Evolutionary conservation across 192 early-diverging fungal species (phyloP).

Genomic region (Phlyctochytrium arcticum): DNA sequence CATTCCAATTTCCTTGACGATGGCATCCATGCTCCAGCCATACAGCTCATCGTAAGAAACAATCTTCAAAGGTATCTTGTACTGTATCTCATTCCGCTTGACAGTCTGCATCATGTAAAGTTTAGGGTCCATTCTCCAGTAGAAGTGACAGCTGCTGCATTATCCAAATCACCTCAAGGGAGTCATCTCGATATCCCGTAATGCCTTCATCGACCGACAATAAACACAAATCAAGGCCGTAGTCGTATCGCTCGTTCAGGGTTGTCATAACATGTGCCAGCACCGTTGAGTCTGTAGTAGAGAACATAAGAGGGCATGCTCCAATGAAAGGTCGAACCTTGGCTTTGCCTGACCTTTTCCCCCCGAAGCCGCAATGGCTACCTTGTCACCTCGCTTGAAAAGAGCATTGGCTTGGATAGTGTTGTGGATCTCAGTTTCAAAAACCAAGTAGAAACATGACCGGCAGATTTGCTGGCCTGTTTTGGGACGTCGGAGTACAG

Average conservation of each 20-base stretch:
- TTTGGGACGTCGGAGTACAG: constrained; percentile 90
- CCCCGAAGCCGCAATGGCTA: constrained; percentile 94
- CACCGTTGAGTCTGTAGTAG: constrained; percentile 78
- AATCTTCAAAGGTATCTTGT: constrained; percentile 87
- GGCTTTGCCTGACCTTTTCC: constrained; percentile 70
- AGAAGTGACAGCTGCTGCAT: background rate
- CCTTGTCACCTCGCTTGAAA: constrained; percentile 80
- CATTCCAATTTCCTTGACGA: constrained; percentile 88
- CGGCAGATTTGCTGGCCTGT: constrained; percentile 85
- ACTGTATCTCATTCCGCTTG: constrained; percentile 92
- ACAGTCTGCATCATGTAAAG: constrained; percentile 61
- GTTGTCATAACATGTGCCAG: constrained; percentile 91
- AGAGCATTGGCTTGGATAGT: constrained; percentile 80
- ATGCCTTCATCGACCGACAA: constrained; percentile 98
- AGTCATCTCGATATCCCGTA: constrained; percentile 95
- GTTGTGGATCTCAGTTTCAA: constrained; percentile 91
- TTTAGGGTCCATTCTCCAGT: too few species aligned
- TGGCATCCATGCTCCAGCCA: constrained; percentile 98
- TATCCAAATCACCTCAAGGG: constrained; percentile 58
- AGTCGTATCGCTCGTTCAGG: constrained; percentile 88
- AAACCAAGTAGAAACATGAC: constrained; percentile 86
- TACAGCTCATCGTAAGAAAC: constrained; percentile 94
- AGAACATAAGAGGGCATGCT: background rate
- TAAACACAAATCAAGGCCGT: constrained; percentile 87
- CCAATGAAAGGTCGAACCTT: background rate